Evolutionary conservation across 1,284 basidiomycete species (phyloP).

Genomic region (Bondarzewia mesenterica): DNA sequence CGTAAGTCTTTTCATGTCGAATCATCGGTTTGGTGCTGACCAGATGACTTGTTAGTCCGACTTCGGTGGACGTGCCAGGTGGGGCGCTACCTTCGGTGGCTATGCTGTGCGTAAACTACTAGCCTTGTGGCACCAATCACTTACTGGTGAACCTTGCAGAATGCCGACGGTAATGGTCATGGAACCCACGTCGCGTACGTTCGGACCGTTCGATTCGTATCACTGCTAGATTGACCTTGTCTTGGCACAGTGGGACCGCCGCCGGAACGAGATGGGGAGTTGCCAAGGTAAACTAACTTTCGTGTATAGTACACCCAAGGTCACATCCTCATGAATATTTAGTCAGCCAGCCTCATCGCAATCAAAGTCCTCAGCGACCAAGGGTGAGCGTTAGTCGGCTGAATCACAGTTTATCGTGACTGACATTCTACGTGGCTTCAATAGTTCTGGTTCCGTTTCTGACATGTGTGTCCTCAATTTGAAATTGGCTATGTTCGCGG

Average conservation of each 20-base stretch:
- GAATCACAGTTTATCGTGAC: slow-evolving; percentile 25
- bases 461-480: slow-evolving; percentile 12
- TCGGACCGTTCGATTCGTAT: background rate
- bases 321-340: background rate
- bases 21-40: too few relatives aligned
- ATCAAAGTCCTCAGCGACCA: slow-evolving; percentile 67
- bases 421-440: slow-evolving; percentile 44
- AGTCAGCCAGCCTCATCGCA: slow-evolving; percentile 52
- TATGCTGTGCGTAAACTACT: slow-evolving; percentile 10
- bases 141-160: slow-evolving; percentile 30
- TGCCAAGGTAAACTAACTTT: slow-evolving; percentile 36
- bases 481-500: too few relatives aligned
- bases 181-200: slow-evolving; percentile 34
- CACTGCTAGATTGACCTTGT: slow-evolving; percentile 17
- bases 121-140: background rate
- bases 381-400: slow-evolving; percentile 36
- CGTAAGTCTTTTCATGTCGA: slow-evolving; percentile 19
- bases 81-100: slow-evolving; percentile 46
- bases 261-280: slow-evolving; percentile 60
- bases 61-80: slow-evolving; percentile 63
- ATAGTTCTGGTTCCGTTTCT: slow-evolving; percentile 33
- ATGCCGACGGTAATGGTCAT: slow-evolving; percentile 52
- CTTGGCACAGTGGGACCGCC: slow-evolving; percentile 42
- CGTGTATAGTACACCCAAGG: background rate
- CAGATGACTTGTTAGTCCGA: slow-evolving; percentile 26